These are phyloP conservation scores for Stephania cephalantha DNA, from an alignment of 164 flowering plant species.

Conservation along the genomic window DNA sequence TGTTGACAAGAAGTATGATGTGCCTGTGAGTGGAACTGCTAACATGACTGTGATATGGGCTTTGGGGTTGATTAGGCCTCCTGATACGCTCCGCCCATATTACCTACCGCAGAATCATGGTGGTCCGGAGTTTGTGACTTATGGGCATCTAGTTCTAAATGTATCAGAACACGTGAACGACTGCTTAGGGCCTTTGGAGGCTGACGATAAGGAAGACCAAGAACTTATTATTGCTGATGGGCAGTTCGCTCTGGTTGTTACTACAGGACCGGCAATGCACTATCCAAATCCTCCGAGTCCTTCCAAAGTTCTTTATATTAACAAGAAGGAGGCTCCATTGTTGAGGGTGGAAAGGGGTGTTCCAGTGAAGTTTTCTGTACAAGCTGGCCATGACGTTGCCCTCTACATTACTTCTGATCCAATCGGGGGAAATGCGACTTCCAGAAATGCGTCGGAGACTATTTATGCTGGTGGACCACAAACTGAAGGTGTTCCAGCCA, in stretches of 20 bases:
- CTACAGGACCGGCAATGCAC: conserved; percentile 54
- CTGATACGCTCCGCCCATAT: conserved; percentile 69
- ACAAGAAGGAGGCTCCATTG: conserved; percentile 90
- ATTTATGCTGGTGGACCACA: conserved; percentile 86
- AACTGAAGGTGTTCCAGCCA: conserved; percentile 80
- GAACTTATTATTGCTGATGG: conserved; percentile 78
- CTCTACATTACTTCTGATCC: conserved; percentile 84
- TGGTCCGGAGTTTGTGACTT: conserved; percentile 37
- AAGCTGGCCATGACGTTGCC: conserved; percentile 97
- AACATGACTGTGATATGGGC: conserved; percentile 93
- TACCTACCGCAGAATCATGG: conserved; percentile 93
- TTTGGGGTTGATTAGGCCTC: conserved; percentile 76
- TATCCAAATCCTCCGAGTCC: conserved; percentile 95
- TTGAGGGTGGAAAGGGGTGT: conserved; percentile 95
- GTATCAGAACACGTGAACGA: conserved; percentile 66
- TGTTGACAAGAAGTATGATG: conserved; percentile 59
- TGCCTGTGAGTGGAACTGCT: conserved; percentile 35
- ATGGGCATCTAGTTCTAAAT: conserved; percentile 61
- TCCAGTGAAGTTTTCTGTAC: conserved; percentile 78
- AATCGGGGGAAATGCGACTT: conserved; percentile 89
- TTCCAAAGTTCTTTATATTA: conserved; percentile 70
- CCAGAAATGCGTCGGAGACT: conserved; percentile 63
- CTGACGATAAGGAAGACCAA: conserved; percentile 78
- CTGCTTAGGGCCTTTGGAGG: conserved; percentile 87
- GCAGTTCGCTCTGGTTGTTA: conserved; percentile 60